A percentile compares a stretch with the other conserved stretches of the same genome.
Conservation (phyloP, 2,329 filamentous ascomycete species). For the Gremmenia infestans region DNA sequence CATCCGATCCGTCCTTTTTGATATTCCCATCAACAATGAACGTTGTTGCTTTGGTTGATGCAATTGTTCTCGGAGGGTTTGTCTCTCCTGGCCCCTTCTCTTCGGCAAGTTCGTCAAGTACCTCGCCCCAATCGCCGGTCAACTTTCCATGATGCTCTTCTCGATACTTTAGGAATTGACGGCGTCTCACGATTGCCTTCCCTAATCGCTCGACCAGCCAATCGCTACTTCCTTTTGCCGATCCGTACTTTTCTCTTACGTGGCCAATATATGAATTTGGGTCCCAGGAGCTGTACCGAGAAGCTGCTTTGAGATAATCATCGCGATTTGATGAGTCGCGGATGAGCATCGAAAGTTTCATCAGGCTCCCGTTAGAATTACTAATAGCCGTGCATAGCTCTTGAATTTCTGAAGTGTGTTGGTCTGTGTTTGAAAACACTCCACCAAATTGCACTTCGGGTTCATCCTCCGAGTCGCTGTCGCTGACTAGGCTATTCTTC, state of each 20-base stretch:
- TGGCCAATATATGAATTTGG: slow-evolving; percentile 17
- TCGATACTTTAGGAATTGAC: slow-evolving; percentile 30
- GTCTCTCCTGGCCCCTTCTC: slow-evolving; percentile 4
- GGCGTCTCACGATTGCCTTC: slow-evolving; percentile 28
- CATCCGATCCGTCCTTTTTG: slow-evolving; percentile 7
- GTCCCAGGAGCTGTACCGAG: slow-evolving; percentile 13
- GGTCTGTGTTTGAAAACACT: not conserved
- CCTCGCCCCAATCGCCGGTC: slow-evolving; percentile 12
- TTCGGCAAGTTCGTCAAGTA: slow-evolving; percentile 4
- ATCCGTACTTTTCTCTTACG: slow-evolving; percentile 22
- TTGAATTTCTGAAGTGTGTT: slow-evolving; percentile 21
- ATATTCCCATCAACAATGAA: slow-evolving; percentile 11
- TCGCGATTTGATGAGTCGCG: slow-evolving; percentile 20
- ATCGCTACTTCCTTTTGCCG: slow-evolving; percentile 9
- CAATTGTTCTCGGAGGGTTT: not conserved
- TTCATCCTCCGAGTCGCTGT: slow-evolving; percentile 17
- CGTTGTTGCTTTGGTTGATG: slow-evolving; percentile 23
- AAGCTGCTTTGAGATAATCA: slow-evolving; percentile 26
- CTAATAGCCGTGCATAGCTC: slow-evolving; percentile 20
- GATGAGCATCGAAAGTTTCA: slow-evolving; percentile 25
- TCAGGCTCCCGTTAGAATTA: slow-evolving; percentile 15
- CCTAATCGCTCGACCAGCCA: slow-evolving; percentile 28
- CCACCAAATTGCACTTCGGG: not conserved
- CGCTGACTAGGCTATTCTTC: slow-evolving; percentile 11
- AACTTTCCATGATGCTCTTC: slow-evolving; percentile 27